Evolutionary conservation across 2,329 filamentous ascomycete genomes (phyloP).

Genomic region (Cladosporium sp.): DNA sequence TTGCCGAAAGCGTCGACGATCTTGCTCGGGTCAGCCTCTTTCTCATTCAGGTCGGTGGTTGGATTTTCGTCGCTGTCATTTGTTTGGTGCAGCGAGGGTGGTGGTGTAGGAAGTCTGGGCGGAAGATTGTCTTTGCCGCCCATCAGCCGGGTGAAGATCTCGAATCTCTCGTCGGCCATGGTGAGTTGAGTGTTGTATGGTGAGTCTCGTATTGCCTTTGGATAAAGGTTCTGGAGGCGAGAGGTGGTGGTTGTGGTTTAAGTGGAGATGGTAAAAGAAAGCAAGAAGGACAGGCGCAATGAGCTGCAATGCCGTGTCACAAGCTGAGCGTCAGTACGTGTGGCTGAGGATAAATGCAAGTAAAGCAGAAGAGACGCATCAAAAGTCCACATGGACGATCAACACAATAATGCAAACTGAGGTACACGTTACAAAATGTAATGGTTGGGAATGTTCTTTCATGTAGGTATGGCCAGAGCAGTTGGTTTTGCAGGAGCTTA

Average conservation of each 20-base stretch:
- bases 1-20: slow-evolving; percentile 16
- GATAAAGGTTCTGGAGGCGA: neutral
- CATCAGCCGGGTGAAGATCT: slow-evolving; percentile 11
- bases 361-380: neutral
- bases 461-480: too few species aligned
- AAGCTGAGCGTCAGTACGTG: neutral
- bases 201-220: neutral
- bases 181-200: neutral
- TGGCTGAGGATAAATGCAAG: neutral
- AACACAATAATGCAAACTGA: neutral
- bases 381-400: neutral
- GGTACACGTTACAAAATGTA: too few species aligned
- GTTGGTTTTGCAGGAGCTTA: neutral
- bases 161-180: slow-evolving; percentile 9
- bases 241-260: neutral
- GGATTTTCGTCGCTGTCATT: neutral
- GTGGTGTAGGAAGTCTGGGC: neutral
- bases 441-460: too few species aligned
- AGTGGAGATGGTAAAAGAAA: neutral
- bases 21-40: neutral
- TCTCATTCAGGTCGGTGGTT: neutral
- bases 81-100: neutral
- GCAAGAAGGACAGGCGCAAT: neutral
- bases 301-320: neutral
- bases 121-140: slow-evolving; percentile 29